Percentiles rank a stretch among this genome's conserved stretches.
Conservation (phyloP, 768 basidiomycete genomes). For the Mycena haematopus region DNA sequence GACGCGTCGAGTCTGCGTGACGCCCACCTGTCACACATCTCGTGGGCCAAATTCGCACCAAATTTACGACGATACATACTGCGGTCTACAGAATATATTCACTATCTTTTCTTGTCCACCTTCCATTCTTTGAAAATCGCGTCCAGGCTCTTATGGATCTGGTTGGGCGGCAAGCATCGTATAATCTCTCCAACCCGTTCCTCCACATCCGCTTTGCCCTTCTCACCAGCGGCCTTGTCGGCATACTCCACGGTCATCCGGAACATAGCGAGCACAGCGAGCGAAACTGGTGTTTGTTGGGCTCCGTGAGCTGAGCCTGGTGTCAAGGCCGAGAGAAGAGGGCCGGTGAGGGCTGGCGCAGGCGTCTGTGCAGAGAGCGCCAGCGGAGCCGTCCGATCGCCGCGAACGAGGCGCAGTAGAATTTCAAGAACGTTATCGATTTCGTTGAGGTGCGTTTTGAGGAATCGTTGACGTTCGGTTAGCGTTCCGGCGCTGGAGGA, state of each 20-base stretch:
- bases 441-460: slow-evolving; percentile 86
- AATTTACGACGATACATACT: neutral
- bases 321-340: slow-evolving; percentile 70
- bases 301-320: slow-evolving; percentile 81
- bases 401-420: slow-evolving; percentile 87
- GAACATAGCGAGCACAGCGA: slow-evolving; percentile 92
- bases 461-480: slow-evolving; percentile 85
- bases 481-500: slow-evolving; percentile 79
- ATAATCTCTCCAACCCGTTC: slow-evolving; percentile 88
- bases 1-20: slow-evolving; percentile 22
- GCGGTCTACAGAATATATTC: slow-evolving; percentile 9
- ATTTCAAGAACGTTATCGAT: slow-evolving; percentile 93
- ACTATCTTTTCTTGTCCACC: slow-evolving; percentile 76
- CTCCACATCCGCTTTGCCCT: slow-evolving; percentile 76
- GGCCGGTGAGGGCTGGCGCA: slow-evolving; percentile 68
- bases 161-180: slow-evolving; percentile 82
- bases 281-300: slow-evolving; percentile 93
- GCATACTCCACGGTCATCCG: slow-evolving; percentile 86
- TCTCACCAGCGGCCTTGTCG: slow-evolving; percentile 66
- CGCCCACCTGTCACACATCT: slow-evolving; percentile 8
- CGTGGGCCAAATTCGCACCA: slow-evolving; percentile 11
- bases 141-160: slow-evolving; percentile 91
- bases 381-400: slow-evolving; percentile 80
- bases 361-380: slow-evolving; percentile 67
- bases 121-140: slow-evolving; percentile 95